phyloP scores from a whole-genome alignment of 2,329 filamentous ascomycete species.

The Exserohilum rostratum region DNA sequence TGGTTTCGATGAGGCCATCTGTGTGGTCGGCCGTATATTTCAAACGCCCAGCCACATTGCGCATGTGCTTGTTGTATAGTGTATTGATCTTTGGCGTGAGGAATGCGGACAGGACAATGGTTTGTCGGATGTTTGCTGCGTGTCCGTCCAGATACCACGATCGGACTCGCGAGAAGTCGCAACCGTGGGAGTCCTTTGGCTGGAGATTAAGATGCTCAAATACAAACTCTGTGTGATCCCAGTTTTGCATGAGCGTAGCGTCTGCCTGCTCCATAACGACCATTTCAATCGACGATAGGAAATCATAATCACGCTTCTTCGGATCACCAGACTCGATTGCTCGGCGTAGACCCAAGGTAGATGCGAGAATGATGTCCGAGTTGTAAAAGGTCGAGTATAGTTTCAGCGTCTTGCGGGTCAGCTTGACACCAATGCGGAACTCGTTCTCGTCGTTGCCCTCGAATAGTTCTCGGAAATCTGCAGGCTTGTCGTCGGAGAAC shows the following conservation, averaged over 20 bases:
- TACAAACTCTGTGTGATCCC: conserved; percentile 93
- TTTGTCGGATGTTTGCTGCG: conserved; percentile 82
- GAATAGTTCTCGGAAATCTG: conserved; percentile 88
- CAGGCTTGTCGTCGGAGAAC: conserved; percentile 75
- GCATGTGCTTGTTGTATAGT: conserved; percentile 75
- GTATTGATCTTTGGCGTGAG: conserved; percentile 87
- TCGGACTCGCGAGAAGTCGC: conserved; percentile 89
- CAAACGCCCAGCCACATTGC: conserved; percentile 79
- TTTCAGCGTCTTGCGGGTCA: conserved; percentile 94
- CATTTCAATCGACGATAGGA: conserved; percentile 90
- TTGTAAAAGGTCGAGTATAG: conserved; percentile 95
- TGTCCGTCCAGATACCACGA: conserved; percentile 92
- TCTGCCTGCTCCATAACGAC: conserved; percentile 91
- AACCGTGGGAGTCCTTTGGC: conserved; percentile 86
- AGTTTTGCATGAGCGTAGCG: conserved; percentile 95
- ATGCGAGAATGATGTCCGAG: conserved; percentile 92
- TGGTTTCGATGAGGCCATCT: conserved; percentile 71
- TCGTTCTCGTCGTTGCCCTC: conserved; percentile 96
- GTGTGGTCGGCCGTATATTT: conserved; percentile 72
- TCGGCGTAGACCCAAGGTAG: conserved; percentile 85
- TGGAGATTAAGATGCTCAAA: conserved; percentile 91
- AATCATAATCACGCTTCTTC: conserved; percentile 79
- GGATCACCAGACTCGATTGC: conserved; percentile 79
- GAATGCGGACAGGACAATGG: conserved; percentile 79
- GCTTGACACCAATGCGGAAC: conserved; percentile 94